Percentiles rank a stretch among this genome's conserved stretches.
Evolutionary conservation across 2,329 filamentous ascomycete genomes (phyloP).

Genomic region (Diaporthe ampelina): DNA sequence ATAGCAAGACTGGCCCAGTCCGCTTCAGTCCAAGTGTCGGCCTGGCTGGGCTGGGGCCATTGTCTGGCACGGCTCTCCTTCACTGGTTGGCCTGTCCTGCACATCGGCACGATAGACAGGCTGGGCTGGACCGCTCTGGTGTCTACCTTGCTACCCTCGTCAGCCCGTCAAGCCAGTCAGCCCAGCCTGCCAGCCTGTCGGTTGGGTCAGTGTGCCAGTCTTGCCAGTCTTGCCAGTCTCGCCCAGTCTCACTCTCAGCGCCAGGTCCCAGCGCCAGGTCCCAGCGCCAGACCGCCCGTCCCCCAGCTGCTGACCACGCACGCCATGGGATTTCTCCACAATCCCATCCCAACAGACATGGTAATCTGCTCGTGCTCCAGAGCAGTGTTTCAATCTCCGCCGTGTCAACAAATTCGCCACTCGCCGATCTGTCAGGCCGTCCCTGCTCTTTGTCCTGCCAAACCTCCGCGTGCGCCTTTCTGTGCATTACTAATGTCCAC

Average conservation of each 20-base stretch:
- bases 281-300: no score
- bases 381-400: no score
- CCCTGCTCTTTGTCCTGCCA: not conserved
- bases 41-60: not conserved
- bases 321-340: constrained; percentile 1
- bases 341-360: constrained; percentile 25
- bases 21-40: not conserved
- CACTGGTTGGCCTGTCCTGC: constrained; percentile 1
- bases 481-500: constrained; percentile 5
- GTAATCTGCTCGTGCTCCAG: not conserved
- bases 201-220: no score
- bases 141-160: no score
- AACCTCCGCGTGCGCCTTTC: not conserved
- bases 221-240: no score
- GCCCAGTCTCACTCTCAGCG: not conserved
- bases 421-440: not conserved
- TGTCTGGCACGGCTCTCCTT: not conserved
- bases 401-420: constrained; percentile 15
- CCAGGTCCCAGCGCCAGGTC: no score
- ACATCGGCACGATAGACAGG: no score
- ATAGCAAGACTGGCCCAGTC: not conserved
- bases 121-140: no score
- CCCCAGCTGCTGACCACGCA: not conserved
- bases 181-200: no score
- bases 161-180: no score